Evolutionary conservation across 116 monocot genomes (phyloP), one percentile per base, ranked within the genome.

Genomic region (Zostera marina): DNA sequence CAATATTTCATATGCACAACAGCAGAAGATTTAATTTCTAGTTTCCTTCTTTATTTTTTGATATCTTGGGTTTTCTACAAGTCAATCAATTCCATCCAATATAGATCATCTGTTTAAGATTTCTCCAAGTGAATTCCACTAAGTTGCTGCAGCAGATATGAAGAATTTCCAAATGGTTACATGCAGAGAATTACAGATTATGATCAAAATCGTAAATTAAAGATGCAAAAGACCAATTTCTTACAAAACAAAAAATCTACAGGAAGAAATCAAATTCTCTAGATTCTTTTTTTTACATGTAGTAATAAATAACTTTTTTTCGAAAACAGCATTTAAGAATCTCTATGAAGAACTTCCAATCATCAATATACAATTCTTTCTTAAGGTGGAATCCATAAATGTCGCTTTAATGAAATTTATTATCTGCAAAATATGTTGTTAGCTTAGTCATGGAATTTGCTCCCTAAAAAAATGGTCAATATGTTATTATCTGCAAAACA

Each of bases 331-430:
- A 9, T 59, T 9, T 58, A 58, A 19, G 11, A 6, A 40, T 58
- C 11, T 38, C 17, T 41, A 7, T 46, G 10, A 22, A 62, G 43
- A 26, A 52, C 32, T 54, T 70, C 46, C 56, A 63, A 88, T 90
- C 63, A 69, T 76, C 74, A 42, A 72, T 60, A 90, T 74, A 59
- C 84, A 90, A 58, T 90, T 84, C 65, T 74, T 84, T 54, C 90
- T 72, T 17, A 90, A 64, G 2, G 73, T 52, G 8, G 81, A 84
- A 64, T 90, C 90, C 22, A 78, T 55, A 54, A 90, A 90, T 39
- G 81, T 72, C 63, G 84, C 90, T 70, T 70, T 81, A 52, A 90
- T 47, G 44, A 90, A 81, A 56, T 67, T 81, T 44, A 58, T 48
- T 11, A 89, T 76, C 89, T 89, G 80, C 67, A 74, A 63, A 52